Evolutionary conservation across 1,284 basidiomycete species (phyloP), one percentile per base, ranked within the genome.

Genomic region (Thecaphora thlaspeos): DNA sequence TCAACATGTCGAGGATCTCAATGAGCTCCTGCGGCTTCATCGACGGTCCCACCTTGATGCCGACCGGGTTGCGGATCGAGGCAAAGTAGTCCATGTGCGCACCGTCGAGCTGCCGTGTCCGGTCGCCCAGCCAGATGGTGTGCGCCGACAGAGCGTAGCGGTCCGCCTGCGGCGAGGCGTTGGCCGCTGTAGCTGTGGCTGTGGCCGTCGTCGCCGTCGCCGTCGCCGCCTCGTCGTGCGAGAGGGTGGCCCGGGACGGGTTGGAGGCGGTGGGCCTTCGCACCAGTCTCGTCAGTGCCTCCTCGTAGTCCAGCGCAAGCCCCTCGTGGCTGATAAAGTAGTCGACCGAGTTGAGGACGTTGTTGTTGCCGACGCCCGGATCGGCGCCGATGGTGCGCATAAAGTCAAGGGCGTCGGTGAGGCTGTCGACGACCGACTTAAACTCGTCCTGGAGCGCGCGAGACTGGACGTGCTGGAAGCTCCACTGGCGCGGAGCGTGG

Each of bases 271-370:
- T 66, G 0, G 54, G 54, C 48, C 60, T 64, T 21, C 57, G 57
- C 8, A 64, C 57, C n/a, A 61, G 41, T 11, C 91, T 85, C 1
- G 94, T 97, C 53, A 98, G 82, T 1, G 91, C 89, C 78, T 93
- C 86, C 79, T 98, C 94, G 76, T 92, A 97, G 59, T 88, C 86
- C 17, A 98, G 84, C 83, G 95, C 87, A 47, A 98, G 82, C 4
- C 92, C 93, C 80, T 96, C 92, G 76, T 95, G 92, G 77, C 90
- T 92, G 55, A 90, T 93, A 81, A 90, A 97, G 71, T 96, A 88
- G 78, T 97, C 93, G 7, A 94, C 91, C 69, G 91, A 91, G 46
- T 89, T 89, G 18, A 93, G 82, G 2, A 87, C 87, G 43, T 17
- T 84, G 83, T 3, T 87, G 86, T 17, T 83, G 0, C 32, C 32